Evolutionary conservation across 1,284 basidiomycete genomes (phyloP).

Genomic region (Ustilago esculenta): DNA sequence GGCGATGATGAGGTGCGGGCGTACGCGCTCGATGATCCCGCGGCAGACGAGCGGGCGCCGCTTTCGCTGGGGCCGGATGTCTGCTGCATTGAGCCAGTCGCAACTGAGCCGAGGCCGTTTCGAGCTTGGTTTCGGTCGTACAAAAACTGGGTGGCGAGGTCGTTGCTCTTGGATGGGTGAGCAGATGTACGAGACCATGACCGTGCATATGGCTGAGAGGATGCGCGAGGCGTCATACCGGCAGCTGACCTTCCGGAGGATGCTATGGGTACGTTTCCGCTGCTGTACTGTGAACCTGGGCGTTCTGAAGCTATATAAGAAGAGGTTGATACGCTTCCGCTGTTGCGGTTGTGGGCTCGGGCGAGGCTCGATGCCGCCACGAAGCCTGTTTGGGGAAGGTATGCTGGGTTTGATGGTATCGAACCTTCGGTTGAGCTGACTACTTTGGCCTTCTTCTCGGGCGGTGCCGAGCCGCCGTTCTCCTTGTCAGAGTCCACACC

Average conservation of each 20-base stretch:
- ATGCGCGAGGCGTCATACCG: too few species aligned
- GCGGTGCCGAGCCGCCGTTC: constrained; percentile 9
- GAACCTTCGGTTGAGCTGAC: not conserved
- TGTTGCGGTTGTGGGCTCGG: constrained; percentile 3
- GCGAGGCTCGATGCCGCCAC: constrained; percentile 14
- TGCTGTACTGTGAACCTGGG: not conserved
- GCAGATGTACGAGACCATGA: not conserved
- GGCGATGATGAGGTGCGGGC: constrained; percentile 19
- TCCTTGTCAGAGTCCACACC: constrained; percentile 36
- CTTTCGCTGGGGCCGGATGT: not conserved
- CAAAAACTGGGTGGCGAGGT: constrained; percentile 26
- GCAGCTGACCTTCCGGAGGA: too few species aligned
- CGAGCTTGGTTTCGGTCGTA: constrained; percentile 18
- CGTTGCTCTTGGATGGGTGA: constrained; percentile 14
- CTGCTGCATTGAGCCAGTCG: not conserved
- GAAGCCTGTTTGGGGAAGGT: constrained; percentile 9
- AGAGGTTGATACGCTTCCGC: constrained; percentile 4
- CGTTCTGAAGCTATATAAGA: not conserved
- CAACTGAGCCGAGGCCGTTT: not conserved
- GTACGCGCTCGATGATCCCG: not conserved
- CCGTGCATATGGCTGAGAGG: not conserved
- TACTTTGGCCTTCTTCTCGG: constrained; percentile 20
- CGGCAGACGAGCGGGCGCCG: not conserved
- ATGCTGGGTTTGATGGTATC: not conserved
- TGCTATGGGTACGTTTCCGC: too few species aligned